Base-by-base conservation (phyloP, 169 alveolate genomes). In the Hammondia hammondi region DNA sequence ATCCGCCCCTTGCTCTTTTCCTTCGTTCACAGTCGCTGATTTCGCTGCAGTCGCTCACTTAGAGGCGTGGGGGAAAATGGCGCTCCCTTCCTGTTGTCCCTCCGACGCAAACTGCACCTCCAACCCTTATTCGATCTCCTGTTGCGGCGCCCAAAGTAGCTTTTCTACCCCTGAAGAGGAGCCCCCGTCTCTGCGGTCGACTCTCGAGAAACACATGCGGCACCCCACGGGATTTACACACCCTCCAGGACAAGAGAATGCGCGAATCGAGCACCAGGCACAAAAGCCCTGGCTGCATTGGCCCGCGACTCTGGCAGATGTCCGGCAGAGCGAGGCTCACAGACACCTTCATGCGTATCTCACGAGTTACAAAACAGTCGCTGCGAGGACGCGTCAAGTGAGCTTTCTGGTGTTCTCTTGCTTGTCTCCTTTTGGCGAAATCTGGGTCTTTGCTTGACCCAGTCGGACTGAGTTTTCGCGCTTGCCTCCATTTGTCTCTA, bases 221-320 rank as follows among this genome's bases (percentile, higher is more conserved):
- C 87, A 7, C 87, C 14, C 27, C 87, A 32, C 45, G 87, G 27
- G 45, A 43, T 32, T 43, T 32, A 46, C 48, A 39, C 43, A 19
- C 19, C 0, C 84, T 72, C 84, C 84, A 27, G 84, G 39, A 21
- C 32, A 72, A 35, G 81, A 46, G 46, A 52, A 52, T 52, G 24
- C 61, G 19, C 24, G 10, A 14, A 14, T 14, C 24, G 19, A 52
- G 10, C 61, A 52, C 61, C 61, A 52, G 61, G 61, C 61, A 61
- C 27, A 45, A 89, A 85, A 88, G 48, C 95, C 95, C 46, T 93
- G 95, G 95, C 90, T 93, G 56, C 67, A 37, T 77, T 93, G 95
- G 95, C 95, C 95, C 6, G 37, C 70, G 35, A 48, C 93, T 3
- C 81, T 85, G 61, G 81, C 71, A 7, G 95, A 43, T 19, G 39